These are phyloP conservation scores for Platanthera guangdongensis DNA, from an alignment of 106 monocot genomes.

Conservation along the genomic window DNA sequence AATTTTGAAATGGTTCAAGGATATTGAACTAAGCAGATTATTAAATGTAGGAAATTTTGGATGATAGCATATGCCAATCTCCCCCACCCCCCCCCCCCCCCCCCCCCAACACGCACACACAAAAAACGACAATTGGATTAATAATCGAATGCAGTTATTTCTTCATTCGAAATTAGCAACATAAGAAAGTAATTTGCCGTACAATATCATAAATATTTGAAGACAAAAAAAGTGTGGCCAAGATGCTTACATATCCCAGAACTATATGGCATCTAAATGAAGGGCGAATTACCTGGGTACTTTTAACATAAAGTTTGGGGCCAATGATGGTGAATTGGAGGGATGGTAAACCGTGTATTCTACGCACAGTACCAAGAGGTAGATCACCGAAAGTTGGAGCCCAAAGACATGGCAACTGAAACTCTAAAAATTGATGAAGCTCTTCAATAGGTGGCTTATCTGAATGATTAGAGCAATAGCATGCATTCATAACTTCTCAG, in stretches of 20 bases:
- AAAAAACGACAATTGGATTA: neutral
- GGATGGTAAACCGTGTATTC: constrained; percentile 41
- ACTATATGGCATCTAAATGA: neutral
- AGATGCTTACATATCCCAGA: neutral
- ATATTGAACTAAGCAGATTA: too few relatives aligned
- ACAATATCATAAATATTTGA: neutral
- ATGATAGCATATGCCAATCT: too few relatives aligned
- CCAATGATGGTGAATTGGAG: constrained; percentile 61
- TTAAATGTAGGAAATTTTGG: too few relatives aligned
- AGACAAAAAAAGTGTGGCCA: neutral
- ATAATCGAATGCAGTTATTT: neutral
- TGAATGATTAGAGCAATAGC: constrained; percentile 13
- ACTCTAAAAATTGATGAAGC: constrained; percentile 67
- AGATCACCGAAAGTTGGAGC: constrained; percentile 67
- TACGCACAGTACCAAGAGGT: constrained; percentile 43
- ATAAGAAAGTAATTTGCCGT: neutral
- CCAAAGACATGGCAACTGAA: constrained; percentile 73
- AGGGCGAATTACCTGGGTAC: constrained; percentile 28
- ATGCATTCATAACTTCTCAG: constrained; percentile 6
- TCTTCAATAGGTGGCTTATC: constrained; percentile 81
- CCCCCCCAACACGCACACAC: too few relatives aligned
- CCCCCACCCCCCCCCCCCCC: too few relatives aligned
- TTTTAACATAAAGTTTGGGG: constrained; percentile 55
- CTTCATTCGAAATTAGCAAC: too few relatives aligned
- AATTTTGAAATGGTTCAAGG: too few relatives aligned